Percentiles rank a stretch among this genome's conserved stretches.
phyloP scores from a whole-genome alignment of 225 moss, liverwort and hornwort species.

The Polytrichum commune region DNA sequence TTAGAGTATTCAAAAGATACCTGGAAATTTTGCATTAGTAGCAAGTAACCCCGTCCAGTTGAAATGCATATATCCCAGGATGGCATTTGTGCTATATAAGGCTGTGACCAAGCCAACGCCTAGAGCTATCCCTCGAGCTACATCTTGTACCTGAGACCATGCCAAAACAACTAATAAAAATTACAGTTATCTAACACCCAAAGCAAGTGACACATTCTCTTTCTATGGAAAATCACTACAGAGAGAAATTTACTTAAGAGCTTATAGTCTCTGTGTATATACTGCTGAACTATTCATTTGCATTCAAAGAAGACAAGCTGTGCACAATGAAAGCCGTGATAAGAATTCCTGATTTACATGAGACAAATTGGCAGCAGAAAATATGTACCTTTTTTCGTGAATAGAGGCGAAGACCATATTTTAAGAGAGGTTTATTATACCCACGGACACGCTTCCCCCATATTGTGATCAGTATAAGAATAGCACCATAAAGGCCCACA shows the following conservation, averaged over 20 bases:
- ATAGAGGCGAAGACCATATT: slow-evolving; percentile 76
- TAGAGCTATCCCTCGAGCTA: slow-evolving; percentile 61
- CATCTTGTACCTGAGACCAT: slow-evolving; percentile 41
- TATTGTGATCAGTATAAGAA: slow-evolving; percentile 78
- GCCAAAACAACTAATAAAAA: slow-evolving; percentile 3
- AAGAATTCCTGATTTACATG: not conserved
- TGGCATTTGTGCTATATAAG: slow-evolving; percentile 52
- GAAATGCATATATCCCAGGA: slow-evolving; percentile 63
- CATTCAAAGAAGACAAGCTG: no score
- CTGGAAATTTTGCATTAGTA: slow-evolving; percentile 44
- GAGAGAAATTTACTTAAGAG: no score
- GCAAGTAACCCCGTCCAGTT: slow-evolving; percentile 55
- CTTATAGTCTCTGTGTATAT: no score
- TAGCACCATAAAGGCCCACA: slow-evolving; percentile 83
- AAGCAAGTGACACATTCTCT: no score
- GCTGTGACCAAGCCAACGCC: slow-evolving; percentile 63
- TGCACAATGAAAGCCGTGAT: no score
- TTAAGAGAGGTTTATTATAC: slow-evolving; percentile 66
- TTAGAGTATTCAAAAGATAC: not conserved
- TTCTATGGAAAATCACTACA: no score
- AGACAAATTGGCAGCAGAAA: not conserved
- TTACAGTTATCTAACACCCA: no score
- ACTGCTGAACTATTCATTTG: no score
- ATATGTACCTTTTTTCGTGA: slow-evolving; percentile 66
- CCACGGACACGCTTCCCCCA: slow-evolving; percentile 95